phyloP scores from a whole-genome alignment of 208 protist species.

The Trypanosoma caninum region DNA sequence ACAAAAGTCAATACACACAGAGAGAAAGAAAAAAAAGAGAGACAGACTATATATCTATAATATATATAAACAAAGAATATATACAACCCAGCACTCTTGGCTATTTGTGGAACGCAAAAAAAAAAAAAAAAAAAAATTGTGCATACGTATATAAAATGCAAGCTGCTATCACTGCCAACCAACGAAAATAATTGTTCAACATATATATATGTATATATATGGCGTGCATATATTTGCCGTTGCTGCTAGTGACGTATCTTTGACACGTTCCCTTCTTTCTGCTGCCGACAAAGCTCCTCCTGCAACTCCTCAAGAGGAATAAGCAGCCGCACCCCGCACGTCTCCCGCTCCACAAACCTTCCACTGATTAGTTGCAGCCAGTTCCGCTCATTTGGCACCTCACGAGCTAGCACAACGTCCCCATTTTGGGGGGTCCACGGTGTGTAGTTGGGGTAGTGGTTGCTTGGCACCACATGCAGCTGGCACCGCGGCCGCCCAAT shows the following conservation, averaged over 20 bases:
- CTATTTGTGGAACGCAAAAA: not conserved
- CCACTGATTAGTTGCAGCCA: conserved; percentile 83
- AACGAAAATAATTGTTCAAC: too few species aligned
- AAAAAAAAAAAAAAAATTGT: not conserved
- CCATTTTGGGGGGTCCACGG: conserved; percentile 85
- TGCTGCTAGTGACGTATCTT: conserved; percentile 13
- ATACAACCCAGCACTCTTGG: not conserved
- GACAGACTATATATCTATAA: not conserved
- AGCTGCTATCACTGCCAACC: not conserved
- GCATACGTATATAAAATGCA: conserved; percentile 8
- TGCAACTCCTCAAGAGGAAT: conserved; percentile 55
- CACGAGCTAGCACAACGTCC: conserved; percentile 72
- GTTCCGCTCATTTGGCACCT: conserved; percentile 54
- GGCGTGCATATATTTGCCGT: not conserved
- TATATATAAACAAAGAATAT: not conserved
- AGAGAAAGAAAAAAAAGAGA: not conserved
- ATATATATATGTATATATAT: too few species aligned
- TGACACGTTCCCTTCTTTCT: not conserved
- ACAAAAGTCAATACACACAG: not conserved
- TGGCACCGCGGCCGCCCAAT: conserved; percentile 68
- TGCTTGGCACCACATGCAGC: conserved; percentile 75
- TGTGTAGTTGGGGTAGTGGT: conserved; percentile 80
- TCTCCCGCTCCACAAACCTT: conserved; percentile 75
- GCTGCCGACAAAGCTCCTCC: conserved; percentile 4
- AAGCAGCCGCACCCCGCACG: conserved; percentile 68